phyloP scores from a whole-genome alignment of 768 basidiomycete genomes.

The Dioszegia aurantiaca region DNA sequence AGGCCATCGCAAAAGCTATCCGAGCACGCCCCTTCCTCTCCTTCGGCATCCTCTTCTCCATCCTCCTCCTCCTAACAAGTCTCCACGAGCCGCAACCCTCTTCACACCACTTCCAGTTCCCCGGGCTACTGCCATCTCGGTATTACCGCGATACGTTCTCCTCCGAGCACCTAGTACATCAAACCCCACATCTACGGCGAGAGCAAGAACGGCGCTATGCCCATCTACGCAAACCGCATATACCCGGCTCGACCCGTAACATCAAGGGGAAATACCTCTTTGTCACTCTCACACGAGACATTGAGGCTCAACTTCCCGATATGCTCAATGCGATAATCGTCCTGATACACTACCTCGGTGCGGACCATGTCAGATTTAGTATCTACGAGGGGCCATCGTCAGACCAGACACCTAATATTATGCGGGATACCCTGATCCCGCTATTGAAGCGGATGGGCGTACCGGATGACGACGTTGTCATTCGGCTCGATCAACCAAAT shows the following conservation, averaged over 20 bases:
- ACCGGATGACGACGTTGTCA: slow-evolving; percentile 23
- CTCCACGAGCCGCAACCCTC: slow-evolving; percentile 18
- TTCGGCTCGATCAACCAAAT: slow-evolving; percentile 33
- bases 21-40: neutral
- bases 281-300: slow-evolving; percentile 42
- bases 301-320: slow-evolving; percentile 46
- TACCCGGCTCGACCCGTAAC: neutral
- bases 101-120: slow-evolving; percentile 23
- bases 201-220: slow-evolving; percentile 38
- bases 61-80: slow-evolving; percentile 19
- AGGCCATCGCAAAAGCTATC: too few relatives aligned
- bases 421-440: slow-evolving; percentile 35
- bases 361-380: slow-evolving; percentile 33
- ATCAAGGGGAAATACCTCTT: slow-evolving; percentile 35
- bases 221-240: slow-evolving; percentile 25
- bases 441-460: slow-evolving; percentile 35
- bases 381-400: slow-evolving; percentile 49
- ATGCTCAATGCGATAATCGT: slow-evolving; percentile 43
- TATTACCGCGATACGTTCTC: neutral
- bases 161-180: slow-evolving; percentile 20
- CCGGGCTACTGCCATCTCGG: slow-evolving; percentile 28
- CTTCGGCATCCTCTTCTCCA: neutral
- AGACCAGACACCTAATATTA: slow-evolving; percentile 40
- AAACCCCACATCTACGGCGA: slow-evolving; percentile 23
- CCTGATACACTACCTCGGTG: slow-evolving; percentile 34